Evolutionary conservation across 805 yeast genomes (phyloP).

Genomic region (Yarrowia sp.): DNA sequence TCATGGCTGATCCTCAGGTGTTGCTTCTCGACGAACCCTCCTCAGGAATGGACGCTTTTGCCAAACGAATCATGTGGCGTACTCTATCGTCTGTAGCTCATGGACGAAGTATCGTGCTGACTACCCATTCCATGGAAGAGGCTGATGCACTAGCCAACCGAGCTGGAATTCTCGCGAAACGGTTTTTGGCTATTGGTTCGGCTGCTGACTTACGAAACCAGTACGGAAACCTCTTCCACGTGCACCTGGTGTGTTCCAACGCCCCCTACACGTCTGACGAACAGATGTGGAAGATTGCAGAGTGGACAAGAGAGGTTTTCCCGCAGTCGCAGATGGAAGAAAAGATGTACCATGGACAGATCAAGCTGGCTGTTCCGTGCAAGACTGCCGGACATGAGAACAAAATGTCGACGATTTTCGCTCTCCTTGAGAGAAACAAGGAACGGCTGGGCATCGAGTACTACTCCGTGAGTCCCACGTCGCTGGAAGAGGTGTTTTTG

Average conservation of each 20-base stretch:
- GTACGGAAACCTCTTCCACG: conserved; percentile 48
- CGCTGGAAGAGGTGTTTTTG: conserved; percentile 50
- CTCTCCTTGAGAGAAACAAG: conserved; percentile 42
- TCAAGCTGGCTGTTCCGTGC: conserved; percentile 47
- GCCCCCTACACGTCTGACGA: conserved; percentile 47
- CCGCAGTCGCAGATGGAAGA: conserved; percentile 47
- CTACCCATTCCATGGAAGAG: conserved; percentile 53
- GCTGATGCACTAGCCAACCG: conserved; percentile 51
- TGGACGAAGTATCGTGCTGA: conserved; percentile 49
- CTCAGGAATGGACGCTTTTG: conserved; percentile 52
- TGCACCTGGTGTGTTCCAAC: conserved; percentile 47
- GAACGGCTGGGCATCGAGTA: conserved; percentile 44
- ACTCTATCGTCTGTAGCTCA: conserved; percentile 48
- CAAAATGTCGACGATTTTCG: conserved; percentile 43
- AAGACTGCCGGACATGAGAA: conserved; percentile 26
- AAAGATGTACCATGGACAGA: conserved; percentile 49
- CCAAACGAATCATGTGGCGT: conserved; percentile 52
- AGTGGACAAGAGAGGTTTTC: conserved; percentile 44
- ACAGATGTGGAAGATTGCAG: conserved; percentile 46
- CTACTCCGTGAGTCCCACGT: conserved; percentile 48
- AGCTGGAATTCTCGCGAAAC: conserved; percentile 50
- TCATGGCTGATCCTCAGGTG: conserved; percentile 51
- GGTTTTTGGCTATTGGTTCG: conserved; percentile 49
- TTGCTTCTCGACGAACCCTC: conserved; percentile 52
- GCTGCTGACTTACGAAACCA: conserved; percentile 46